Evolutionary conservation across 1,139 yeast genomes (phyloP).

Genomic region (Yamadazyma epiphylla): DNA sequence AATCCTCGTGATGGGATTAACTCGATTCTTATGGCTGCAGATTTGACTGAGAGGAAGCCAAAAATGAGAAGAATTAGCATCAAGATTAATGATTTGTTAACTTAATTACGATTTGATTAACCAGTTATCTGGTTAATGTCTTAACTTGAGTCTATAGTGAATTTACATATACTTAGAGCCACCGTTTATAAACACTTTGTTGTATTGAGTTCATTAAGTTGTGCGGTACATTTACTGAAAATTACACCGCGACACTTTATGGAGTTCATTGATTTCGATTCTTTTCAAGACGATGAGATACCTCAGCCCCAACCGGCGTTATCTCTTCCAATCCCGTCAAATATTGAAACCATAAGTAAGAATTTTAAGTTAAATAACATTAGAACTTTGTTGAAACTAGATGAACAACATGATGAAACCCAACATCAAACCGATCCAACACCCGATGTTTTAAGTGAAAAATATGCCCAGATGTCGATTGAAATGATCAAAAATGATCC

Average conservation of each 20-base stretch:
- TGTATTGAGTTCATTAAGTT: too few relatives aligned
- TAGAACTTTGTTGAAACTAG: conserved; percentile 24
- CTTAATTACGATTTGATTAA: conserved; percentile 8
- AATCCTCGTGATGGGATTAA: conserved; percentile 22
- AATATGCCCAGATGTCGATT: conserved; percentile 35
- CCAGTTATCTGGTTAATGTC: too few relatives aligned
- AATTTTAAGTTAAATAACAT: conserved; percentile 30
- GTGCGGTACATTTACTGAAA: too few relatives aligned
- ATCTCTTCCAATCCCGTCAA: conserved; percentile 38
- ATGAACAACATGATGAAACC: conserved; percentile 4
- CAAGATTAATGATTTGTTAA: conserved; percentile 25
- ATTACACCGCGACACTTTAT: too few relatives aligned
- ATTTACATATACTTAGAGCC: too few relatives aligned
- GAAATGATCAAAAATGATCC: conserved; percentile 15
- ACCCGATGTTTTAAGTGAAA: conserved; percentile 24
- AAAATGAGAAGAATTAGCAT: conserved; percentile 23
- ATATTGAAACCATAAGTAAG: conserved; percentile 36
- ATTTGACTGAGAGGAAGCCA: conserved; percentile 10
- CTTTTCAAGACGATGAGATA: conserved; percentile 26
- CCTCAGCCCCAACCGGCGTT: conserved; percentile 48
- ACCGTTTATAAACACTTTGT: too few relatives aligned
- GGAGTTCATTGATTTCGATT: conserved; percentile 45
- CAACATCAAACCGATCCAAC: neutral
- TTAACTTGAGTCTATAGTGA: too few relatives aligned
- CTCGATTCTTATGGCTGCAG: conserved; percentile 27